Evolutionary conservation across 306 rosid genomes (phyloP).

Genomic region (Senna tora): DNA sequence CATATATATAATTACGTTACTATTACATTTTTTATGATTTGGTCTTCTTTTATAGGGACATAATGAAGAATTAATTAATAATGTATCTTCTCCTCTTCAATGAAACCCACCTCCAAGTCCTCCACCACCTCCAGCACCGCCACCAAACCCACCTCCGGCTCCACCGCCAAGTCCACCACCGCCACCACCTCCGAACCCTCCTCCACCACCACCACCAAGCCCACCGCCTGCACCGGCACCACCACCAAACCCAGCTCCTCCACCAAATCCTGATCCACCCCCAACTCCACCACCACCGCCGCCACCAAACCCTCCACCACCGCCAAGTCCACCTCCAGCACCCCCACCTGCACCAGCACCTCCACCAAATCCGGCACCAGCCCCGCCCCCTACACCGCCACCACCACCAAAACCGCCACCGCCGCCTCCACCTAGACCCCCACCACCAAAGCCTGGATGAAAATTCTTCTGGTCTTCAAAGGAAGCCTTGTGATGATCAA

Average conservation of each 20-base stretch:
- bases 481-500: slow-evolving; percentile 30
- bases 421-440: no score
- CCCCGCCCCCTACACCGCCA: slow-evolving; percentile 31
- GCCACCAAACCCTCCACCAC: slow-evolving; percentile 41
- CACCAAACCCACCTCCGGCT: slow-evolving; percentile 42
- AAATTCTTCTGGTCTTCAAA: slow-evolving; percentile 48
- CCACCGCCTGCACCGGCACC: slow-evolving; percentile 41
- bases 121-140: slow-evolving; percentile 35
- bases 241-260: slow-evolving; percentile 42
- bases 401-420: neutral
- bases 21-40: no score
- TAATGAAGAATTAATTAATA: no score
- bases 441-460: slow-evolving; percentile 3
- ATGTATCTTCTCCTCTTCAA: no score
- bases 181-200: slow-evolving; percentile 41
- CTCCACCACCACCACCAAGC: slow-evolving; percentile 43
- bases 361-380: slow-evolving; percentile 39
- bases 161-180: slow-evolving; percentile 50
- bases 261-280: slow-evolving; percentile 47
- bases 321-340: slow-evolving; percentile 39
- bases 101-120: slow-evolving; percentile 45
- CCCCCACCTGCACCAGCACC: slow-evolving; percentile 51
- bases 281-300: slow-evolving; percentile 46
- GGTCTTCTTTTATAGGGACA: no score
- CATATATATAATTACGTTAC: no score